A percentile compares a stretch with the other conserved stretches of the same genome.
Conservation (phyloP, 345 rosid species). For the Salix viminalis region DNA sequence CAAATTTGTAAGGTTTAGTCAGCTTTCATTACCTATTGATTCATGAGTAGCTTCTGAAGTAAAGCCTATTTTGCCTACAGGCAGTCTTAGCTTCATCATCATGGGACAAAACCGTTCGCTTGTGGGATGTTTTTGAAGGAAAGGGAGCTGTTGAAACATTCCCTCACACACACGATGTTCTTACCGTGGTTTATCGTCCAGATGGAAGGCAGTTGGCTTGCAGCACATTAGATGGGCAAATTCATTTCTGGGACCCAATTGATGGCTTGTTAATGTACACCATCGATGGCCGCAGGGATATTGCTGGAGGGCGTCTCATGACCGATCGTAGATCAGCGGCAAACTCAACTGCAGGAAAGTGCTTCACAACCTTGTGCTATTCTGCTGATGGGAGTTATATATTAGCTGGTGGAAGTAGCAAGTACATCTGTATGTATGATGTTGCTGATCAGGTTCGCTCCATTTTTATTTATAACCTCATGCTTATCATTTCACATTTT, state of each 20-base stretch:
- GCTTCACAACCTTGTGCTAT: slow-evolving; percentile 83
- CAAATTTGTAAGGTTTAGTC: not conserved
- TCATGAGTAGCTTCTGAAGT: slow-evolving; percentile 9
- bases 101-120: slow-evolving; percentile 87
- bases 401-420: slow-evolving; percentile 92
- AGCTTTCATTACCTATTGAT: not conserved
- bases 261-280: slow-evolving; percentile 85
- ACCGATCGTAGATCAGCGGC: slow-evolving; percentile 91
- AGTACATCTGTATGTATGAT: slow-evolving; percentile 95
- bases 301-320: slow-evolving; percentile 88
- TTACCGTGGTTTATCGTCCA: slow-evolving; percentile 82
- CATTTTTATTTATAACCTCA: not conserved
- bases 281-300: slow-evolving; percentile 95
- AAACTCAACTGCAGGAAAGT: slow-evolving; percentile 92
- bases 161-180: slow-evolving; percentile 85
- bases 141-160: slow-evolving; percentile 86
- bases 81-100: slow-evolving; percentile 88
- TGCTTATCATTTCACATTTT: not conserved
- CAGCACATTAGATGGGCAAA: slow-evolving; percentile 89
- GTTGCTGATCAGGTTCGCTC: slow-evolving; percentile 84
- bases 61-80: slow-evolving; percentile 20
- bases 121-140: slow-evolving; percentile 95
- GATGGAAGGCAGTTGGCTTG: slow-evolving; percentile 93
- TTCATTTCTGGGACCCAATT: slow-evolving; percentile 95
- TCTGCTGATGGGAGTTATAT: slow-evolving; percentile 95